These are phyloP conservation scores for Trifolium fragiferum DNA, from an alignment of 306 rosid species.

Conservation along the genomic window DNA sequence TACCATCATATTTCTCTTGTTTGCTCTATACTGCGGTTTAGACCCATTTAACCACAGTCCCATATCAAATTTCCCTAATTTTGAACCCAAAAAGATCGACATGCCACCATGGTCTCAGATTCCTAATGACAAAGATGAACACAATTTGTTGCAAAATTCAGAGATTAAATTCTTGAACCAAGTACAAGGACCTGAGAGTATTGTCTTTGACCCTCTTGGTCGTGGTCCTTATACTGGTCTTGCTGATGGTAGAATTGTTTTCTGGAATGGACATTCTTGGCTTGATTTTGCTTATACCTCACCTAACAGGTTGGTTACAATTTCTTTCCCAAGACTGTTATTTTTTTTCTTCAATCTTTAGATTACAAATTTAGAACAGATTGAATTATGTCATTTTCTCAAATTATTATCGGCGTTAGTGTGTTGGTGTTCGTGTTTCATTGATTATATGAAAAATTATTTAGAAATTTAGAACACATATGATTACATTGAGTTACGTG, in stretches of 20 bases:
- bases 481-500: too few species aligned
- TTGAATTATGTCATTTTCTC: too few species aligned
- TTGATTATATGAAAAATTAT: too few species aligned
- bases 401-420: too few species aligned
- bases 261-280: conserved; percentile 84
- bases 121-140: conserved; percentile 58
- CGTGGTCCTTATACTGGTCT: conserved; percentile 95
- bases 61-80: conserved; percentile 66
- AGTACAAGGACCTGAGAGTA: conserved; percentile 89
- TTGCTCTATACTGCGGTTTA: conserved; percentile 75
- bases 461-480: too few species aligned
- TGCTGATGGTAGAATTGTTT: conserved; percentile 81
- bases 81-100: conserved; percentile 50
- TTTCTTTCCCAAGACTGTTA: not conserved
- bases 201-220: conserved; percentile 82
- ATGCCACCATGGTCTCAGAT: conserved; percentile 67
- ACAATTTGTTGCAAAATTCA: conserved; percentile 77
- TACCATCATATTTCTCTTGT: conserved; percentile 45
- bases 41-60: conserved; percentile 83
- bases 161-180: conserved; percentile 75
- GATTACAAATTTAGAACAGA: not conserved
- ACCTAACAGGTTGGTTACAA: conserved; percentile 59
- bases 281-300: conserved; percentile 80
- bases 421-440: too few species aligned
- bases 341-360: not conserved